These are phyloP conservation scores for Jacaranda mimosifolia DNA, from an alignment of 257 asterid species.

Conservation along the genomic window DNA sequence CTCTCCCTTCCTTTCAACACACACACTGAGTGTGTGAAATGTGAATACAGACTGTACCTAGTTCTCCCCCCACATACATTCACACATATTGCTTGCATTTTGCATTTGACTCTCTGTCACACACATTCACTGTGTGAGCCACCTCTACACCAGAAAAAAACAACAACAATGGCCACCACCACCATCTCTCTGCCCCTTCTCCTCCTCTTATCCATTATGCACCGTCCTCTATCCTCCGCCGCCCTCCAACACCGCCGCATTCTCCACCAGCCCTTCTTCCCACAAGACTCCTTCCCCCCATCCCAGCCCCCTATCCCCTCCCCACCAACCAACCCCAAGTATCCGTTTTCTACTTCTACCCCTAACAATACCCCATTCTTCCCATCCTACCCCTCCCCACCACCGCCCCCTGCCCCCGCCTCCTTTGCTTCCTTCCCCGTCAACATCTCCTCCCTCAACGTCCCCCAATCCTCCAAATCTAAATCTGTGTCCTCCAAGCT, in stretches of 20 bases:
- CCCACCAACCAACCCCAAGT: slow-evolving; percentile 50
- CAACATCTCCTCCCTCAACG: slow-evolving; percentile 61
- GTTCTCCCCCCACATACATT: slow-evolving; percentile 8
- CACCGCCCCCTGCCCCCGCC: slow-evolving; percentile 70
- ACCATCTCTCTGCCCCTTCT: slow-evolving; percentile 34
- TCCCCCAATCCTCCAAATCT: slow-evolving; percentile 65
- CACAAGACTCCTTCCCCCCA: slow-evolving; percentile 54
- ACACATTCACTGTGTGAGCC: background rate
- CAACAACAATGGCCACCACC: slow-evolving; percentile 38
- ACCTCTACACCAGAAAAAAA: background rate
- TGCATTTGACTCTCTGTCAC: slow-evolving; percentile 18
- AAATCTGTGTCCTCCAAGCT: slow-evolving; percentile 68
- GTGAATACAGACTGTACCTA: slow-evolving; percentile 16
- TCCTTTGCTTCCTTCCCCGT: slow-evolving; percentile 79
- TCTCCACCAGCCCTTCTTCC: slow-evolving; percentile 77
- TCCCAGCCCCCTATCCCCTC: slow-evolving; percentile 55
- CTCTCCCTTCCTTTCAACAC: slow-evolving; percentile 7
- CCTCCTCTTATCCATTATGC: slow-evolving; percentile 27
- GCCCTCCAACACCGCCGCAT: slow-evolving; percentile 61
- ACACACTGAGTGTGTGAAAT: slow-evolving; percentile 32
- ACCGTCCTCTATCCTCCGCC: slow-evolving; percentile 23
- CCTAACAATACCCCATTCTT: slow-evolving; percentile 63
- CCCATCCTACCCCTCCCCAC: slow-evolving; percentile 62
- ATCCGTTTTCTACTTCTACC: slow-evolving; percentile 60
- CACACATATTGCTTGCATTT: slow-evolving; percentile 5